Evolutionary conservation across 345 rosid species (phyloP).

Genomic region (Brassica nigra): DNA sequence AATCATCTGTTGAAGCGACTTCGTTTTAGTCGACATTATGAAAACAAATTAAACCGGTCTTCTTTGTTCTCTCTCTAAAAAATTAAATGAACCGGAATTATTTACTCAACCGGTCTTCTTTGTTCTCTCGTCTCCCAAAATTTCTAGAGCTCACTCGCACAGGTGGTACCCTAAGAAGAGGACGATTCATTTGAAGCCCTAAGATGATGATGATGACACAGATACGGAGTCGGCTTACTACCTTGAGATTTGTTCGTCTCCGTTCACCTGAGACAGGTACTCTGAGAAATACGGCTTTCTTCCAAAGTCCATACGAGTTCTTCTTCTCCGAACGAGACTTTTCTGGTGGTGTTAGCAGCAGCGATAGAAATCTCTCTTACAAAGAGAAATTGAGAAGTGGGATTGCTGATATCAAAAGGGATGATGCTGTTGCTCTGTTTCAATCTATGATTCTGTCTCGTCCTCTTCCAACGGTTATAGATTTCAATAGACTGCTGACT

Average conservation of each 20-base stretch:
- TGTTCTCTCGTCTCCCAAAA: background rate
- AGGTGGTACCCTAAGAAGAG: background rate
- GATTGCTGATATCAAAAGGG: background rate
- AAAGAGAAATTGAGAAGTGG: background rate
- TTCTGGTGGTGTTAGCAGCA: background rate
- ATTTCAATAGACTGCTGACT: background rate
- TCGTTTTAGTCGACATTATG: background rate
- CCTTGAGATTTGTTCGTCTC: background rate
- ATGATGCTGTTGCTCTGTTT: background rate
- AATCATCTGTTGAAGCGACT: background rate
- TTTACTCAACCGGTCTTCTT: background rate
- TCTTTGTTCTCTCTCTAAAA: no score
- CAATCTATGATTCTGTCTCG: background rate
- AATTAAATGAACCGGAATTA: background rate
- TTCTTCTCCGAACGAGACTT: background rate
- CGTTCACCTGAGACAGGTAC: background rate
- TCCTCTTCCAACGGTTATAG: background rate
- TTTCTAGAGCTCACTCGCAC: background rate
- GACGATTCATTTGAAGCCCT: background rate
- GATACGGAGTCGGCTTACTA: background rate
- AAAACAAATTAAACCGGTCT: background rate
- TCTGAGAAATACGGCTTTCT: background rate
- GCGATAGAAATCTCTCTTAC: background rate
- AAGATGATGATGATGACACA: background rate
- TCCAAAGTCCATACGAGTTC: background rate